Evolutionary conservation across 176 grass and related monocot species (phyloP), one percentile per base, ranked within the genome.

Genomic region (sorghum (Sorghum bicolor)): DNA sequence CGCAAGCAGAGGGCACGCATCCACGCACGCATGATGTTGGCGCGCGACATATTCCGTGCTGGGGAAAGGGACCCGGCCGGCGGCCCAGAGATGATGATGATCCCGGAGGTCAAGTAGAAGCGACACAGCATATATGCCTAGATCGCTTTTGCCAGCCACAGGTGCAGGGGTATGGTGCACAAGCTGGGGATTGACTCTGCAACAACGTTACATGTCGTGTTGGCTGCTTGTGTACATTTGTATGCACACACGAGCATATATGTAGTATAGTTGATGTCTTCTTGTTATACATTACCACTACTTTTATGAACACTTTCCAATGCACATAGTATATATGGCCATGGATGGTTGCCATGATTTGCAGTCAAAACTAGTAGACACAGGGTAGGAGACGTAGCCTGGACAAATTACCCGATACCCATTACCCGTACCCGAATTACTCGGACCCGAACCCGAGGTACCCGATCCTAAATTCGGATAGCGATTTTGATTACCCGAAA

Each of bases 41-140:
- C 22, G 19, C 25, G 13, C 55, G 40, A 79, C 77, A 80, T 80
- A 67, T 67, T 80, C 77, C 77, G 62, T 67, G 61, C 39, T 8
- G 39, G 39, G 61, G 77, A 10, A 79, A 45, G 60, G 25, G 36
- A 13, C 20, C 36, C 9, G 17, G 4, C 0, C 5, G 10, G 9
- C n/a, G 55, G 9, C 0, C 6, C 52, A 11, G 19, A 22, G 20
- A 28, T n/a, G n/a, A n/a, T n/a, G 69, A 30, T 25, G 43, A 74
- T 74, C 71, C 31, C 71, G 40, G 76, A 30, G 80, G 80, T 61
- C 50, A 79, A 72, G 80, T 22, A 57, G 36, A 72, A 43, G 77
- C 40, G 31, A 62, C 67, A 26, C 48, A 2, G 64, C 74, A 16
- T 2, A 1, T 0, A 34, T 38, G 47, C 66, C 67, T 58, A 39